Evolutionary conservation across 352 stramenopile genomes (phyloP).

Genomic region (Aphanomyces stellatus): DNA sequence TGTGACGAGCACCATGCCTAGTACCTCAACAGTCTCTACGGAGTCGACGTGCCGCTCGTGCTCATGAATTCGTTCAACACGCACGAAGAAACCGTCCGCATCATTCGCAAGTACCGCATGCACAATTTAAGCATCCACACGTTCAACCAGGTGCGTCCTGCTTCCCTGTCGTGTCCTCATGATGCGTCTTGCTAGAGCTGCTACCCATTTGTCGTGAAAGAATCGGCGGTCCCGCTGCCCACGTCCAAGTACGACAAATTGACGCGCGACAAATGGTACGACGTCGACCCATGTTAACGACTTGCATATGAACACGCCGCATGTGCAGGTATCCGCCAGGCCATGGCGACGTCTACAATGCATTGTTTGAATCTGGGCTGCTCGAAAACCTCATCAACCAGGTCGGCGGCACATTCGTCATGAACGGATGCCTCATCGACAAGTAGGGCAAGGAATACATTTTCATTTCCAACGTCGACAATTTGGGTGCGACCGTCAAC

Average conservation of each 20-base stretch:
- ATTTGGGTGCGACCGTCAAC: slow-evolving; percentile 94
- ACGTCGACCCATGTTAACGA: not conserved
- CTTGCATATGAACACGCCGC: not conserved
- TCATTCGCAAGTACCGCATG: slow-evolving; percentile 96
- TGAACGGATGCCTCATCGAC: too few relatives aligned
- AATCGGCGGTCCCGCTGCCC: slow-evolving; percentile 83
- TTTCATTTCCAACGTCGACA: slow-evolving; percentile 99
- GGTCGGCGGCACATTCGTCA: too few relatives aligned
- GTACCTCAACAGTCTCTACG: slow-evolving; percentile 88
- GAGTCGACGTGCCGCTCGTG: slow-evolving; percentile 97
- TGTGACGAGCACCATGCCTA: slow-evolving; percentile 17
- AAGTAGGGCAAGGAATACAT: slow-evolving; percentile 96
- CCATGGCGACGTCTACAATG: slow-evolving; percentile 98
- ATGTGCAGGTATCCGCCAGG: slow-evolving; percentile 90
- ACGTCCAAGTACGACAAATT: slow-evolving; percentile 77
- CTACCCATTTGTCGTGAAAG: slow-evolving; percentile 87
- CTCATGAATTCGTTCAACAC: slow-evolving; percentile 99
- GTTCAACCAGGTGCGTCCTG: slow-evolving; percentile 68
- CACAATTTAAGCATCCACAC: slow-evolving; percentile 93
- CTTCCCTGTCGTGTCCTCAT: not conserved
- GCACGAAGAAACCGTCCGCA: slow-evolving; percentile 95
- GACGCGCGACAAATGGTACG: slow-evolving; percentile 63
- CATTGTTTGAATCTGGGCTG: slow-evolving; percentile 94
- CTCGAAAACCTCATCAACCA: slow-evolving; percentile 91
- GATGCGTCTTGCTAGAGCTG: slow-evolving; percentile 44